phyloP scores from a whole-genome alignment of 148 eudicot species.

The Diospyros lotus region DNA sequence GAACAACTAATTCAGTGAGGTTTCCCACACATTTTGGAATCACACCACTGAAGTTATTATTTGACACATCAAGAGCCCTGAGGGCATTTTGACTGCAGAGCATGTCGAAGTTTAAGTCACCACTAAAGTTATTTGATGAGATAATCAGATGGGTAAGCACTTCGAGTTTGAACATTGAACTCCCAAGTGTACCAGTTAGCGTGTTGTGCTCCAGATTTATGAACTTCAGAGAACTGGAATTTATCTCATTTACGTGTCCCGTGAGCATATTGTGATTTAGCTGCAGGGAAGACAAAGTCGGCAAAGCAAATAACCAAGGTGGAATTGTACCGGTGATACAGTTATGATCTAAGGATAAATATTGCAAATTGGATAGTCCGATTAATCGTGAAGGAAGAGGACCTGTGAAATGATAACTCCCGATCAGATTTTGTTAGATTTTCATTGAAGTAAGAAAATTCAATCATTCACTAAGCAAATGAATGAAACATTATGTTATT shows the following conservation, averaged over 20 bases:
- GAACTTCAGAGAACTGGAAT: neutral
- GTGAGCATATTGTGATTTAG: constrained; percentile 24
- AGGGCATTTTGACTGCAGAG: no score
- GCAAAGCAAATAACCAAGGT: neutral
- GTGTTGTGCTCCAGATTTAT: constrained; percentile 21
- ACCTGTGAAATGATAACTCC: neutral
- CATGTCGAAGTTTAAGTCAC: neutral
- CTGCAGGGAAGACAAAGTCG: constrained; percentile 19
- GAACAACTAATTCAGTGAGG: neutral
- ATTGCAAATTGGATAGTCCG: neutral
- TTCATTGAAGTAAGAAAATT: no score
- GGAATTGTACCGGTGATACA: constrained; percentile 32
- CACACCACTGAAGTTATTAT: neutral
- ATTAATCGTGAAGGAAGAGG: neutral
- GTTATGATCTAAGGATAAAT: constrained; percentile 11
- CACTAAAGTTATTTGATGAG: neutral
- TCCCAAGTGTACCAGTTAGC: constrained; percentile 14
- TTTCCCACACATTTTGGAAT: neutral
- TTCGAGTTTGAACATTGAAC: neutral
- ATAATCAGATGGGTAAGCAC: neutral
- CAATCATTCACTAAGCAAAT: no score
- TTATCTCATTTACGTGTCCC: constrained; percentile 20
- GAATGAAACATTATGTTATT: no score
- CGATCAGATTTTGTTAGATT: no score
- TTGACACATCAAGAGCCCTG: no score